Evolutionary conservation across 208 protist species (phyloP).

Genomic region (Trypanosoma caninum): DNA sequence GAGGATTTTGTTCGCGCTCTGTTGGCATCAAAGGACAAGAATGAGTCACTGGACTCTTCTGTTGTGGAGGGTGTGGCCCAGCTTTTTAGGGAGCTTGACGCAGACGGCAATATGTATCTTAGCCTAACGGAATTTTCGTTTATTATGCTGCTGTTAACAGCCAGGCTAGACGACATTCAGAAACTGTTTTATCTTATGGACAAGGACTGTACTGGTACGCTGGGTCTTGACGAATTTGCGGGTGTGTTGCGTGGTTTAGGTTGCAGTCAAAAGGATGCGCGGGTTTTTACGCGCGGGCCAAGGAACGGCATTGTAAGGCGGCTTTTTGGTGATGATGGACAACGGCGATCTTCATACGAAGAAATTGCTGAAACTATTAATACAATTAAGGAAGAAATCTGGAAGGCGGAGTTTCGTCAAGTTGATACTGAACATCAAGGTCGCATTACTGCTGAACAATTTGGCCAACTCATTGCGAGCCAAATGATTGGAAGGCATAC

Average conservation of each 20-base stretch:
- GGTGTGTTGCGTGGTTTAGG: conserved; percentile 66
- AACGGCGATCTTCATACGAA: conserved; percentile 38
- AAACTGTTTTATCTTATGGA: conserved; percentile 65
- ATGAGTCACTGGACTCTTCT: conserved; percentile 18
- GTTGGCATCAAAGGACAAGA: conserved; percentile 46
- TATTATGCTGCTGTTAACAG: conserved; percentile 76
- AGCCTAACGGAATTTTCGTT: conserved; percentile 82
- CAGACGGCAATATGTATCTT: conserved; percentile 75
- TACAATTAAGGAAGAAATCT: conserved; percentile 59
- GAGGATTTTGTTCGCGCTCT: conserved; percentile 86
- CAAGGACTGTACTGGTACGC: conserved; percentile 39
- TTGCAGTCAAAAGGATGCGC: conserved; percentile 27
- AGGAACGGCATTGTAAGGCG: conserved; percentile 52
- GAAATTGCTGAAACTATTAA: conserved; percentile 54
- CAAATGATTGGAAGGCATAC: conserved; percentile 82
- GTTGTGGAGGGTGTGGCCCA: conserved; percentile 32
- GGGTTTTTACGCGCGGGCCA: conserved; percentile 35
- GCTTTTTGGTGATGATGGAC: conserved; percentile 54
- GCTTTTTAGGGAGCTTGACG: conserved; percentile 70
- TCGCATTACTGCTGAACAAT: conserved; percentile 64
- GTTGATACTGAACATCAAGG: conserved; percentile 47
- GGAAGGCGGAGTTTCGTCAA: conserved; percentile 81
- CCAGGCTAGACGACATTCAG: conserved; percentile 41
- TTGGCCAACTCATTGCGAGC: conserved; percentile 69
- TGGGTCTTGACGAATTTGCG: conserved; percentile 70